Conservation (phyloP, 352 stramenopile genomes). For the Pythium monospermum region DNA sequence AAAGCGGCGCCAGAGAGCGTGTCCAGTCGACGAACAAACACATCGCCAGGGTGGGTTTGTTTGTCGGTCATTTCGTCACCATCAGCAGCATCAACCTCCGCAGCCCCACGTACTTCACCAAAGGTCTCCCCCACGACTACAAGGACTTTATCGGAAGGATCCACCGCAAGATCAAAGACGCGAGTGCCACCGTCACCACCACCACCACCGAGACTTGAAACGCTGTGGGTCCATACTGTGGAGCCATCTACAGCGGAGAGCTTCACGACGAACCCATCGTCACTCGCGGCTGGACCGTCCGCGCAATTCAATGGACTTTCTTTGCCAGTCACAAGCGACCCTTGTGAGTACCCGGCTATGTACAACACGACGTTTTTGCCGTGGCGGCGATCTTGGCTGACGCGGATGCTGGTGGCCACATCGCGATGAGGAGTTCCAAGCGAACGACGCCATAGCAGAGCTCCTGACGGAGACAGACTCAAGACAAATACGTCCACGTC, state of each 20-base stretch:
- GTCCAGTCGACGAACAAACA: conserved; percentile 24
- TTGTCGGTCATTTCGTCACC: background rate
- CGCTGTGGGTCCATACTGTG: background rate
- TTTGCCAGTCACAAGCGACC: background rate
- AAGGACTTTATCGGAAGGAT: background rate
- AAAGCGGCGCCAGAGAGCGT: conserved; percentile 5
- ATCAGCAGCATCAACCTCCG: too few species aligned
- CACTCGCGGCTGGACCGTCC: background rate
- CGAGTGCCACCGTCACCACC: conserved; percentile 2
- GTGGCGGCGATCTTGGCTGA: background rate
- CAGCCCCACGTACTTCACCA: too few species aligned
- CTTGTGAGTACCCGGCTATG: conserved; percentile 6
- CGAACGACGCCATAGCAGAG: conserved; percentile 7
- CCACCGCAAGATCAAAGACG: conserved; percentile 22
- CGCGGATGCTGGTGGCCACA: conserved; percentile 1
- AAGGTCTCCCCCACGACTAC: conserved; percentile 27
- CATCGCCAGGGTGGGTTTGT: conserved; percentile 13
- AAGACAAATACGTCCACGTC: conserved; percentile 12
- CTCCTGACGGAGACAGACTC: background rate
- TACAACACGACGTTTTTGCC: background rate
- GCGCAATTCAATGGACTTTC: conserved; percentile 2
- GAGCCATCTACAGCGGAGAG: background rate
- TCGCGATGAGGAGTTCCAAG: conserved; percentile 8
- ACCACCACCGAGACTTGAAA: background rate
- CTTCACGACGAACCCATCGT: conserved; percentile 13